Percentiles rank a stretch among this genome's conserved stretches.
phyloP scores from a whole-genome alignment of 164 flowering plant genomes.

The Stephania yunnanensis region DNA sequence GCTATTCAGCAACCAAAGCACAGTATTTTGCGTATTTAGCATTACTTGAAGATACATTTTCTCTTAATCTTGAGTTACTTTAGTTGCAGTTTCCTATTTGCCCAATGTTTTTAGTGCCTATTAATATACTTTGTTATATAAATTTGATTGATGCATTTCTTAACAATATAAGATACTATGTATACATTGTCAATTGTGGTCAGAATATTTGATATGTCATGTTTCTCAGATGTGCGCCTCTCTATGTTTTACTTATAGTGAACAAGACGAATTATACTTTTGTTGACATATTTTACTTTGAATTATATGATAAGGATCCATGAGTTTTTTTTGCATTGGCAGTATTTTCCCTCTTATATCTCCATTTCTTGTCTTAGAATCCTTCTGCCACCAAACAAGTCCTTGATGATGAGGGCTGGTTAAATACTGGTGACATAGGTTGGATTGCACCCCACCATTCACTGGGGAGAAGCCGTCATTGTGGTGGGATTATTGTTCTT shows the following conservation, averaged over 20 bases:
- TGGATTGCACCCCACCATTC: slow-evolving; percentile 85
- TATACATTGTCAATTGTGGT: not conserved
- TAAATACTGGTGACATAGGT: slow-evolving; percentile 86
- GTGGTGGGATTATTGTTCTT: slow-evolving; percentile 80
- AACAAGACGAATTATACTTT: not conserved
- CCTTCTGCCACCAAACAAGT: slow-evolving; percentile 58
- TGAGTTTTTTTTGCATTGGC: not conserved
- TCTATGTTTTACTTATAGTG: not conserved
- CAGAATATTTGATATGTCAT: not conserved
- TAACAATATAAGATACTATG: not conserved
- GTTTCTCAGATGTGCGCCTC: not conserved
- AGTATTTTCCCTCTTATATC: not conserved
- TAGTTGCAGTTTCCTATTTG: not conserved
- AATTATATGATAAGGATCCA: not conserved
- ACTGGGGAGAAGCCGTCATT: slow-evolving; percentile 63
- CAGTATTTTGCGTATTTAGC: not conserved
- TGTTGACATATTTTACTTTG: not conserved
- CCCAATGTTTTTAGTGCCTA: not conserved
- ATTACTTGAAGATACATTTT: not conserved
- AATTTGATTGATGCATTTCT: not conserved
- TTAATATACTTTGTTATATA: not conserved
- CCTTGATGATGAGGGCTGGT: slow-evolving; percentile 74
- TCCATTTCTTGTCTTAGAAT: slow-evolving; percentile 44
- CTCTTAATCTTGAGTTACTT: not conserved
- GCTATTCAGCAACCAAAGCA: not conserved